Evolutionary conservation across 768 basidiomycete genomes (phyloP).

Genomic region (Mycena olivaceomarginata): DNA sequence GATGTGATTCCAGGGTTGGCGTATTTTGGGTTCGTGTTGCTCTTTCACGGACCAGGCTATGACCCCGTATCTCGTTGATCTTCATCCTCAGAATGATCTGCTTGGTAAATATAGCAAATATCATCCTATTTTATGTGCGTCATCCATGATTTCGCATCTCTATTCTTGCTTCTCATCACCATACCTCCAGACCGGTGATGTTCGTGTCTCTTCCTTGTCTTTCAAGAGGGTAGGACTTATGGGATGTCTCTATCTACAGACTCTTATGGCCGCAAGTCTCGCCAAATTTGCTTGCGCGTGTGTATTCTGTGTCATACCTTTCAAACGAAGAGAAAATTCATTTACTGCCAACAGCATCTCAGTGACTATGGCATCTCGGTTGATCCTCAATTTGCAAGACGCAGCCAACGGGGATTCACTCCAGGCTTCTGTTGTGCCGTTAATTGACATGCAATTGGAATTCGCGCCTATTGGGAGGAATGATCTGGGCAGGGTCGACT

Average conservation of each 20-base stretch:
- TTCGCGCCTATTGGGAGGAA: slow-evolving; percentile 9
- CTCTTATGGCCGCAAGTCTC: slow-evolving; percentile 12
- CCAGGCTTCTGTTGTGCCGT: not conserved
- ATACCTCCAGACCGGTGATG: slow-evolving; percentile 2
- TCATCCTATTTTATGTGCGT: slow-evolving; percentile 14
- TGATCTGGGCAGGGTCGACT: slow-evolving; percentile 8
- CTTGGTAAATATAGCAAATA: slow-evolving; percentile 6
- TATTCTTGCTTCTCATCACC: slow-evolving; percentile 5
- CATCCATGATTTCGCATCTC: not conserved
- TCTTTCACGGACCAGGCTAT: slow-evolving; percentile 7
- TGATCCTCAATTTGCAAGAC: slow-evolving; percentile 17
- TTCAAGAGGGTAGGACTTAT: slow-evolving; percentile 1
- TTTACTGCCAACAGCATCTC: slow-evolving; percentile 6
- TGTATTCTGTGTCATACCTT: not conserved
- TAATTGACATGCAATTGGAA: not conserved
- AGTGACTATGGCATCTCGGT: slow-evolving; percentile 11
- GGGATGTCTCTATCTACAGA: slow-evolving; percentile 9
- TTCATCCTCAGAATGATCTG: slow-evolving; percentile 10
- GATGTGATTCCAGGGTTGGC: slow-evolving; percentile 1
- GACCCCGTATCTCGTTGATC: not conserved
- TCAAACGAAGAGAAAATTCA: not conserved
- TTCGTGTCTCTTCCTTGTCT: not conserved
- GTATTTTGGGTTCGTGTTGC: slow-evolving; percentile 24
- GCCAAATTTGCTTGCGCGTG: slow-evolving; percentile 12
- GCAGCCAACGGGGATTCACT: slow-evolving; percentile 10